Evolutionary conservation across 176 grass and related monocot genomes (phyloP).

Genomic region (Aegilops speltoides): DNA sequence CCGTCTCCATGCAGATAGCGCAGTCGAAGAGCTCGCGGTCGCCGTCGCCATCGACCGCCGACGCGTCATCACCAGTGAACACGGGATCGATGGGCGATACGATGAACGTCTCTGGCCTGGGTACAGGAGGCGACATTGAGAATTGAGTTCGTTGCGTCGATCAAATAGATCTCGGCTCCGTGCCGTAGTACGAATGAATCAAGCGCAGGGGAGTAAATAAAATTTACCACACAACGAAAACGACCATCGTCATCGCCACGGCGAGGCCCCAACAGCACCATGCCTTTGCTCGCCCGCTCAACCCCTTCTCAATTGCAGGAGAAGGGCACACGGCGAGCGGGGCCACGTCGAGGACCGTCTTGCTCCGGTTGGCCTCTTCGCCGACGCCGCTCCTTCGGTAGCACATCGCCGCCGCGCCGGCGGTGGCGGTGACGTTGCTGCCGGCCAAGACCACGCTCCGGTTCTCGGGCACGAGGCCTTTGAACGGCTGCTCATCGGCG

Average conservation of each 20-base stretch:
- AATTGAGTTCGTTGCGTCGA: background rate
- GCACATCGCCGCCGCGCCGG: background rate
- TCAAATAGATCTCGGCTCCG: background rate
- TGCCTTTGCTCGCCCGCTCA: background rate
- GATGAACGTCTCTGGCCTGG: background rate
- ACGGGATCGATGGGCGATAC: background rate
- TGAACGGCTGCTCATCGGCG: background rate
- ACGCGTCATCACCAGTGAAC: background rate
- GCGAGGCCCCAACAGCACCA: background rate
- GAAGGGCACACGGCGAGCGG: background rate
- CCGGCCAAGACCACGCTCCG: background rate
- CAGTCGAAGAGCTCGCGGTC: background rate
- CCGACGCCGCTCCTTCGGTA: background rate
- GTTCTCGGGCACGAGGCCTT: background rate
- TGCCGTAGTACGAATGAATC: background rate
- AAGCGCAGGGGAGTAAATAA: background rate
- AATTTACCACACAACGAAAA: background rate
- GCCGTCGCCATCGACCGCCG: background rate
- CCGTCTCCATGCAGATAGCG: background rate
- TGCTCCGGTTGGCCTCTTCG: background rate
- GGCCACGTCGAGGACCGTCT: background rate
- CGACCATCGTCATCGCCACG: background rate
- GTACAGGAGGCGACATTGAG: background rate
- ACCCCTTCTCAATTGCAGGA: too few relatives aligned
- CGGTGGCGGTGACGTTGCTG: background rate